Evolutionary conservation across 2,329 filamentous ascomycete genomes (phyloP), one percentile per base, ranked within the genome.

Genomic region (Ustulina deusta): DNA sequence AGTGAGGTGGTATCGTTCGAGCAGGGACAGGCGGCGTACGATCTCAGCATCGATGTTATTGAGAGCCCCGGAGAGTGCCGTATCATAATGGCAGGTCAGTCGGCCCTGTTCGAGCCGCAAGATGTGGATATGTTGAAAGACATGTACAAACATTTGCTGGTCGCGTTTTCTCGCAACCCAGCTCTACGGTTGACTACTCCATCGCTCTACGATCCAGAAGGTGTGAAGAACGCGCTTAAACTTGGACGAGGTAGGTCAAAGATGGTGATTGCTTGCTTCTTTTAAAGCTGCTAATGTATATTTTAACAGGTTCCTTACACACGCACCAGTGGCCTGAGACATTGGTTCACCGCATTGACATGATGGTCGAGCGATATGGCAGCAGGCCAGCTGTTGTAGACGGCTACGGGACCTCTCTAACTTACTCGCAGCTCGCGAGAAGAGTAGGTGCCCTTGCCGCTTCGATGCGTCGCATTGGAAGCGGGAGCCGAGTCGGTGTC

Each of bases 1-100:
- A 51, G 65, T 54, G 5, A 52, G n/a, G 17, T 59, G 1, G 29
- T 40, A 6, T 17, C 17, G 4, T 54, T 60, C 25, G 38, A 46
- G 10, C 55, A 60, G 27, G 65, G 65, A 4, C 55, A 60, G 20
- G 48, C 64, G 6, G 72, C 68, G 1, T 81, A 79, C 48, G 78
- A 80, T 52, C 52, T 80, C 0, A 67, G 68, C 2, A 69, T 85
- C 0, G 81, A 83, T 48, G 73, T 84, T 1, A 75, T 76, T 1
- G 81, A 83, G 4, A 73, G 34, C 22, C 63, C 63, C 74, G 42
- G 71, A 54, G 4, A 67, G 32, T 51, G 51, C 22, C 56, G 44
- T 42, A 17, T 65, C 5, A 63, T 60, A 17, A 7, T 69, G 66
- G 46, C 79, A 13, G 55, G 46, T 25, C 62, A 59, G 20, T 54